Evolutionary conservation across 2,329 filamentous ascomycete species (phyloP).

Genomic region (Xylariaceae sp.): DNA sequence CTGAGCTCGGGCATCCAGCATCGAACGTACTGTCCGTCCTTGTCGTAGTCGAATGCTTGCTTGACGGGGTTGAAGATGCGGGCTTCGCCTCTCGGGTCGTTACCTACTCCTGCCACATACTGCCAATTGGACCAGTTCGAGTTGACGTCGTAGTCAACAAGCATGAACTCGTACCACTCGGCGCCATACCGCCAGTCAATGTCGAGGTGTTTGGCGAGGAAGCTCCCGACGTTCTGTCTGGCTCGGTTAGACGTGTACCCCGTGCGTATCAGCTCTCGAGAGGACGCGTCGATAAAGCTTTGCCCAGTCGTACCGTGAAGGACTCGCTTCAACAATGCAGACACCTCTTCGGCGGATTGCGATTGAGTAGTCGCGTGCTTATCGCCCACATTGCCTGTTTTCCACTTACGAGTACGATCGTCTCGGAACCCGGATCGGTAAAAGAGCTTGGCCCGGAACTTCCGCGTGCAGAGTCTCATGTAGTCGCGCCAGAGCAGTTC

Average conservation of each 20-base stretch:
- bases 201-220: constrained; percentile 64
- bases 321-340: constrained; percentile 51
- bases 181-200: constrained; percentile 78
- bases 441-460: constrained; percentile 63
- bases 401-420: constrained; percentile 44
- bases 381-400: constrained; percentile 34
- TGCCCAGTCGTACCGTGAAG: constrained; percentile 65
- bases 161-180: constrained; percentile 73
- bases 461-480: constrained; percentile 68
- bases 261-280: constrained; percentile 67
- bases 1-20: constrained; percentile 66
- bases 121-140: constrained; percentile 83
- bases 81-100: constrained; percentile 65
- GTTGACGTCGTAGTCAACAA: constrained; percentile 70
- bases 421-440: constrained; percentile 56
- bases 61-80: constrained; percentile 80
- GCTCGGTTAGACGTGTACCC: constrained; percentile 75
- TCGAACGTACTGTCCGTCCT: constrained; percentile 62
- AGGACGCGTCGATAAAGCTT: constrained; percentile 70
- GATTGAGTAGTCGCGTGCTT: constrained; percentile 33
- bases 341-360: constrained; percentile 39
- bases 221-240: constrained; percentile 70
- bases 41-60: constrained; percentile 72
- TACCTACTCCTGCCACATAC: constrained; percentile 73
- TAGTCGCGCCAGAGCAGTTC: constrained; percentile 78